A percentile compares a stretch with the other conserved stretches of the same genome.
Conservation (phyloP, 768 basidiomycete species). For the Boletus rubropictus region DNA sequence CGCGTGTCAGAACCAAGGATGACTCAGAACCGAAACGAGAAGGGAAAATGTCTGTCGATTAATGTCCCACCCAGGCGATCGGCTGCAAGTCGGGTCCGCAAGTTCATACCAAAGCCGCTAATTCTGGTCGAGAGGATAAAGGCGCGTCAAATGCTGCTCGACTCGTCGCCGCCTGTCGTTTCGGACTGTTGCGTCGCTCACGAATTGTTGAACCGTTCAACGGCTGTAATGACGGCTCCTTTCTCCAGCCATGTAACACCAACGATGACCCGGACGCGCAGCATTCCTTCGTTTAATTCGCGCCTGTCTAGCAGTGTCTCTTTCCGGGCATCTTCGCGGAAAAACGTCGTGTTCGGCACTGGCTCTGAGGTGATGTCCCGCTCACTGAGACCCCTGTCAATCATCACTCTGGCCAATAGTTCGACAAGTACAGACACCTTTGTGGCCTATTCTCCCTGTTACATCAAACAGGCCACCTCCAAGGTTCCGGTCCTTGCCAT, state of each 20-base stretch:
- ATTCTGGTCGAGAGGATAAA: conserved; percentile 25
- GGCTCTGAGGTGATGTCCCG: conserved; percentile 3
- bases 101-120: conserved; percentile 22
- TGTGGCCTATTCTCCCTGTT: conserved; percentile 20
- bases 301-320: conserved; percentile 4
- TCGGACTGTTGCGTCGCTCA: background rate
- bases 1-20: background rate
- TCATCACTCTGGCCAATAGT: conserved; percentile 5
- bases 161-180: background rate
- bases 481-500: conserved; percentile 5
- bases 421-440: conserved; percentile 20
- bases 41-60: background rate
- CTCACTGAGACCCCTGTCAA: conserved; percentile 6
- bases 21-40: conserved; percentile 3
- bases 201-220: background rate
- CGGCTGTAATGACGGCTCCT: background rate
- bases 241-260: conserved; percentile 8
- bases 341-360: background rate
- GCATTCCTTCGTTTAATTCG: background rate
- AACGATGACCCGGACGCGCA: background rate
- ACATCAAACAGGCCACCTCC: conserved; percentile 1
- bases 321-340: conserved; percentile 5
- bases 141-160: conserved; percentile 5
- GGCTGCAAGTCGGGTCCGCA: conserved; percentile 6
- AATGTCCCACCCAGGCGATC: background rate